A percentile compares a stretch with the other conserved stretches of the same genome.
Conservation (phyloP, 306 rosid species). For the Carpinus viminea region DNA sequence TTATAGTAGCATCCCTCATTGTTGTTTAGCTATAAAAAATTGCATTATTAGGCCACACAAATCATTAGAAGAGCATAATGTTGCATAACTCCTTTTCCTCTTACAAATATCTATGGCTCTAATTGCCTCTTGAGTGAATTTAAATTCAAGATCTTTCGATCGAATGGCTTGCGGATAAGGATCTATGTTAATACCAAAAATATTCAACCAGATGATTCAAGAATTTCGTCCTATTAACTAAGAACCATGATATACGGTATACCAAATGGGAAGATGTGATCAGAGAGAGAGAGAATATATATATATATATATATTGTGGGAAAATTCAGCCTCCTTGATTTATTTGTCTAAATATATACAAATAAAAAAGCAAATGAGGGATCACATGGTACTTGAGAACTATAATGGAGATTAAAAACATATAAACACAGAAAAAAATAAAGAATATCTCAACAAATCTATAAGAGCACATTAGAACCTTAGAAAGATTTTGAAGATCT, state of each 20-base stretch:
- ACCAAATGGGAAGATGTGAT: too few species aligned
- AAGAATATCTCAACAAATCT: conserved; percentile 36
- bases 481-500: conserved; percentile 58
- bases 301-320: too few species aligned
- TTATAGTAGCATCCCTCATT: conserved; percentile 12
- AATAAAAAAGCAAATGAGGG: not conserved
- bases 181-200: not conserved
- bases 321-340: not conserved
- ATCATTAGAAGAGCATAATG: conserved; percentile 41
- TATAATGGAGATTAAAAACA: conserved; percentile 13
- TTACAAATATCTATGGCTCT: conserved; percentile 2
- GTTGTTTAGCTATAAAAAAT: conserved; percentile 32
- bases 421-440: not conserved
- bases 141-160: not conserved
- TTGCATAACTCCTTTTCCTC: not conserved
- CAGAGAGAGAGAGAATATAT: too few species aligned
- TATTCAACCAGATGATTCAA: not conserved
- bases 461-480: conserved; percentile 51
- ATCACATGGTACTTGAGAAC: conserved; percentile 47
- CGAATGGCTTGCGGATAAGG: not conserved
- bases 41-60: conserved; percentile 34
- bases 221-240: not conserved
- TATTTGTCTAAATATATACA: not conserved
- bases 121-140: not conserved
- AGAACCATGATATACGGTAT: not conserved